phyloP scores from a whole-genome alignment of 1,284 basidiomycete genomes.

The Mycena citricolor region DNA sequence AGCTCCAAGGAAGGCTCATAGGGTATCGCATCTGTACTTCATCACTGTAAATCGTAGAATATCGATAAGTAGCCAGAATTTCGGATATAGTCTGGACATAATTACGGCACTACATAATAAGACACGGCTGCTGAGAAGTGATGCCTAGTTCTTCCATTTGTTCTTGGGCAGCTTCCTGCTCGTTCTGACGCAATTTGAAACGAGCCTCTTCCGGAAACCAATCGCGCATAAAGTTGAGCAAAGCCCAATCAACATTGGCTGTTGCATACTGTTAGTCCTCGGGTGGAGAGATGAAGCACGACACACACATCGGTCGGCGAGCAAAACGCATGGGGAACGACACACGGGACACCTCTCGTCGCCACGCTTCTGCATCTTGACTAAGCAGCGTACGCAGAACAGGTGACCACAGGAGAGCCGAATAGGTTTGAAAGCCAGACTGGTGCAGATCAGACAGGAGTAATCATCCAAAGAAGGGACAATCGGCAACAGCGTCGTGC shows the following conservation, averaged over 20 bases:
- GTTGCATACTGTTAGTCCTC: conserved; percentile 3
- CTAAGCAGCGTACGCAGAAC: conserved; percentile 91
- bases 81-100: too few relatives aligned
- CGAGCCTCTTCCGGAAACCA: conserved; percentile 91
- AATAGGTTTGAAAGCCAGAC: conserved; percentile 88
- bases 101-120: conserved; percentile 26
- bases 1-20: conserved; percentile 42
- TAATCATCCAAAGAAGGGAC: conserved; percentile 84
- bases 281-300: conserved; percentile 24
- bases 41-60: background rate
- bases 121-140: conserved; percentile 35
- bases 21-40: conserved; percentile 12
- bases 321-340: conserved; percentile 71
- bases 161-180: conserved; percentile 74
- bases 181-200: conserved; percentile 77
- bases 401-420: conserved; percentile 83
- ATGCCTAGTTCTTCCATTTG: conserved; percentile 61
- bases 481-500: conserved; percentile 81
- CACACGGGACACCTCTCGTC: conserved; percentile 88
- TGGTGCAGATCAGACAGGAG: conserved; percentile 75
- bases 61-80: too few relatives aligned
- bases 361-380: conserved; percentile 90
- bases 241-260: conserved; percentile 82
- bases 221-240: conserved; percentile 84
- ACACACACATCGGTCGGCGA: conserved; percentile 71